Evolutionary conservation across 1,284 basidiomycete species (phyloP).

Genomic region (Binderoboletus segoi): DNA sequence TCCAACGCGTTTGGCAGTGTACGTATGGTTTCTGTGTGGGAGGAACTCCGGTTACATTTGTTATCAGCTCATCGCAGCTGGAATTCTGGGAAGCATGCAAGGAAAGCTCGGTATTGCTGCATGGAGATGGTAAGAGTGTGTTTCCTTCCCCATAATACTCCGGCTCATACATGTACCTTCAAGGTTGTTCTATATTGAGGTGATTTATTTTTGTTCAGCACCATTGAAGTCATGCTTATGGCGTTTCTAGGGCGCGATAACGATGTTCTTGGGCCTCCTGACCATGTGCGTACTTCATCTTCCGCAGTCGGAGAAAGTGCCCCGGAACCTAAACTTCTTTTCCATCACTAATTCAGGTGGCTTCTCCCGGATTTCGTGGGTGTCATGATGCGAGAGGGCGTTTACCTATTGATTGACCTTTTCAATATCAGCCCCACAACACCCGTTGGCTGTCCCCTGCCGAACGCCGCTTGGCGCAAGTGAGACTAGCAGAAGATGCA

Average conservation of each 20-base stretch:
- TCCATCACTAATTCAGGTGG: slow-evolving; percentile 38
- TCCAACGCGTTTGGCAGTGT: slow-evolving; percentile 78
- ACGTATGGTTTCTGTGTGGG: slow-evolving; percentile 29
- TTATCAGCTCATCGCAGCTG: slow-evolving; percentile 64
- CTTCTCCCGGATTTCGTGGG: slow-evolving; percentile 56
- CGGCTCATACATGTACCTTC: slow-evolving; percentile 1
- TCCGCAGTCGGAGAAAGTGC: background rate
- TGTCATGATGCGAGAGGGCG: background rate
- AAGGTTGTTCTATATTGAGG: slow-evolving; percentile 67
- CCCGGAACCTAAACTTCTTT: background rate
- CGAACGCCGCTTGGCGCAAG: slow-evolving; percentile 67
- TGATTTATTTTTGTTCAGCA: slow-evolving; percentile 15
- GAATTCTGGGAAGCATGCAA: slow-evolving; percentile 70
- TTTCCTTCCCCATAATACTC: background rate
- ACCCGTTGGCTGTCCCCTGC: slow-evolving; percentile 62
- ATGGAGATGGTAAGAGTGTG: slow-evolving; percentile 61
- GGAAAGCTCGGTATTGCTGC: slow-evolving; percentile 66
- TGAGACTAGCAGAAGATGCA: slow-evolving; percentile 73
- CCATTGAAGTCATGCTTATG: background rate
- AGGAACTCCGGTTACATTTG: background rate
- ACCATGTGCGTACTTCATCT: slow-evolving; percentile 46
- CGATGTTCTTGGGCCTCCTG: slow-evolving; percentile 55
- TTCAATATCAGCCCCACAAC: slow-evolving; percentile 54
- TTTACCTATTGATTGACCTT: background rate
- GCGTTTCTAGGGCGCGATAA: slow-evolving; percentile 51